These are phyloP conservation scores for Kregervanrija fluxuum DNA, from an alignment of 805 yeast species.

Conservation along the genomic window DNA sequence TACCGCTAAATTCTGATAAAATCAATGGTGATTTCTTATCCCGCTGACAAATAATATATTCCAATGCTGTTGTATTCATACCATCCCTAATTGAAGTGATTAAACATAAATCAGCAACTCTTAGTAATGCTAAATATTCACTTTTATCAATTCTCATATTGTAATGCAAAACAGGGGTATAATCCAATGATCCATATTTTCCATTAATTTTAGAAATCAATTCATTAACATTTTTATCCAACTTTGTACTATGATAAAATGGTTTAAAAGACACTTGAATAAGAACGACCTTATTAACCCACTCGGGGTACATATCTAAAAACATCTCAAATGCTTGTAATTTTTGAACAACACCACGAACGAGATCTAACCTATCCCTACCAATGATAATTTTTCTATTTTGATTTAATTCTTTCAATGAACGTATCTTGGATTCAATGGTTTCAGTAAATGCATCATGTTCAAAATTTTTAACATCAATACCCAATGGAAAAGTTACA, in stretches of 20 bases:
- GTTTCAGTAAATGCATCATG: conserved; percentile 46
- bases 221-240: conserved; percentile 80
- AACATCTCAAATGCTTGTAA: conserved; percentile 86
- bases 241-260: conserved; percentile 47
- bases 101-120: conserved; percentile 85
- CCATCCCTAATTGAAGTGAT: conserved; percentile 93
- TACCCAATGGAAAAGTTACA: conserved; percentile 81
- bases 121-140: conserved; percentile 79
- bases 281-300: conserved; percentile 74
- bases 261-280: conserved; percentile 90
- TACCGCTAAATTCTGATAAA: conserved; percentile 90
- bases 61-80: conserved; percentile 91
- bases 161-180: conserved; percentile 86
- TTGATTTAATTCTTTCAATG: conserved; percentile 55
- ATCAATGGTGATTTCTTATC: conserved; percentile 68
- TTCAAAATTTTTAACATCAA: conserved; percentile 66
- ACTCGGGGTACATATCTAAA: conserved; percentile 84
- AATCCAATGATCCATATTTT: conserved; percentile 73
- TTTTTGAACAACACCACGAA: conserved; percentile 91
- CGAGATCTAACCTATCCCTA: conserved; percentile 85
- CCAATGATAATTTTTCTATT: conserved; percentile 82
- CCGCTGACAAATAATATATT: conserved; percentile 83
- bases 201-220: conserved; percentile 77
- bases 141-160: conserved; percentile 83
- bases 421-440: conserved; percentile 56